A percentile compares a stretch with the other conserved stretches of the same genome.
Evolutionary conservation across 2,329 filamentous ascomycete genomes (phyloP).

Genomic region (Pseudogymnoascus sp.): DNA sequence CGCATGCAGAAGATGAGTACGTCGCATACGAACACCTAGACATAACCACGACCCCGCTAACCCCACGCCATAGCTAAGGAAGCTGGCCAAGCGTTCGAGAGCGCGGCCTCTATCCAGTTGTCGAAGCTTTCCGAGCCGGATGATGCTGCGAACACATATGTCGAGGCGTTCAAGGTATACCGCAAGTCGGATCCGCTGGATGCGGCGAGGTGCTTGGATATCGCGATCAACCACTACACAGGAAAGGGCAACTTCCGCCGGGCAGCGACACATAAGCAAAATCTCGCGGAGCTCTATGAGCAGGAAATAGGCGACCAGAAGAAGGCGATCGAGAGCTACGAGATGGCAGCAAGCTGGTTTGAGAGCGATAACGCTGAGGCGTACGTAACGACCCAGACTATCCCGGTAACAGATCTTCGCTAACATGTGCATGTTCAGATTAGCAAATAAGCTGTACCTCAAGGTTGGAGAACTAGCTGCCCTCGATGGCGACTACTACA

Average conservation of each 20-base stretch:
- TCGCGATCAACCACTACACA: slow-evolving; percentile 79
- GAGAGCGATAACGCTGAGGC: slow-evolving; percentile 77
- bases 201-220: slow-evolving; percentile 69
- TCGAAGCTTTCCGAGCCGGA: slow-evolving; percentile 81
- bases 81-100: slow-evolving; percentile 78
- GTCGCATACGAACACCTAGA: slow-evolving; percentile 19
- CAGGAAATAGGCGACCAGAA: slow-evolving; percentile 69
- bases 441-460: slow-evolving; percentile 88
- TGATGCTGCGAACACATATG: slow-evolving; percentile 79
- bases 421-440: slow-evolving; percentile 35
- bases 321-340: slow-evolving; percentile 72
- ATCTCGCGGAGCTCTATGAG: slow-evolving; percentile 79
- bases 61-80: slow-evolving; percentile 44
- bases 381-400: slow-evolving; percentile 38
- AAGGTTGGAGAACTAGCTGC: slow-evolving; percentile 86
- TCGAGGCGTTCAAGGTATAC: slow-evolving; percentile 94
- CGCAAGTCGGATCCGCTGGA: slow-evolving; percentile 75
- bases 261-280: slow-evolving; percentile 85
- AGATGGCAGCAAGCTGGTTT: slow-evolving; percentile 81
- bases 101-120: slow-evolving; percentile 71
- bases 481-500: slow-evolving; percentile 74
- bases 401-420: slow-evolving; percentile 2
- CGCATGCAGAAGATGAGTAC: slow-evolving; percentile 76
- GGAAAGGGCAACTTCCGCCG: slow-evolving; percentile 82
- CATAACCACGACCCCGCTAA: background rate